Percentiles rank a stretch among this genome's conserved stretches.
phyloP scores from a whole-genome alignment of 805 yeast genomes.

The Candida krabiensis region DNA sequence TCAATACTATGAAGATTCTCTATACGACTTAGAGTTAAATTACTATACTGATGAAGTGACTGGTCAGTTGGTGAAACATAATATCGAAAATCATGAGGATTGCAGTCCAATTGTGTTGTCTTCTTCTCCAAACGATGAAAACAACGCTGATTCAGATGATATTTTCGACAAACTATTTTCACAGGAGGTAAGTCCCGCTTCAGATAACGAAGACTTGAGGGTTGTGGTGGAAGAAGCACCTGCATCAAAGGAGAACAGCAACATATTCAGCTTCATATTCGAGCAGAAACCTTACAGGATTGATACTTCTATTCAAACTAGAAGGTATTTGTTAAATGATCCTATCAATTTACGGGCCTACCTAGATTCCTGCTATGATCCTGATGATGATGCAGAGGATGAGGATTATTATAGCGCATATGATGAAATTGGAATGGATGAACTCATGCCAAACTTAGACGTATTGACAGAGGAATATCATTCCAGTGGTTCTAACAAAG shows the following conservation, averaged over 20 bases:
- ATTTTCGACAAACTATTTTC: conserved; percentile 11
- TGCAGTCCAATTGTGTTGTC: neutral
- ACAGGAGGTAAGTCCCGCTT: conserved; percentile 8
- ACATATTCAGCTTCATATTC: conserved; percentile 10
- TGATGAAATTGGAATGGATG: conserved; percentile 2
- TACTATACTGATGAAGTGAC: conserved; percentile 22
- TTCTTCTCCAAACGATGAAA: conserved; percentile 4
- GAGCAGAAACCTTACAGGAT: conserved; percentile 8
- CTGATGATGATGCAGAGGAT: conserved; percentile 8
- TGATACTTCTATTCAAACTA: conserved; percentile 13
- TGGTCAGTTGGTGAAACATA: conserved; percentile 16
- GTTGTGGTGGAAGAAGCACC: conserved; percentile 12
- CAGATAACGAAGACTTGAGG: conserved; percentile 20
- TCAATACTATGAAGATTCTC: conserved; percentile 16
- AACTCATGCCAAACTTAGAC: conserved; percentile 10
- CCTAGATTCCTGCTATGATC: conserved; percentile 12
- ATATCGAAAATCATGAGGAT: conserved; percentile 1
- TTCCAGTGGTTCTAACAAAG: conserved; percentile 1
- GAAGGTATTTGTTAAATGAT: conserved; percentile 11
- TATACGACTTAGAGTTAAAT: conserved; percentile 5
- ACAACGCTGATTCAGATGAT: conserved; percentile 8
- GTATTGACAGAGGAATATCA: conserved; percentile 10
- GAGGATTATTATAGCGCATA: neutral
- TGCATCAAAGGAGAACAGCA: neutral
- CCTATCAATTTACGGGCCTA: conserved; percentile 13